Base-by-base conservation (phyloP, 2,329 filamentous ascomycete genomes). In the Myotisia sp. region DNA sequence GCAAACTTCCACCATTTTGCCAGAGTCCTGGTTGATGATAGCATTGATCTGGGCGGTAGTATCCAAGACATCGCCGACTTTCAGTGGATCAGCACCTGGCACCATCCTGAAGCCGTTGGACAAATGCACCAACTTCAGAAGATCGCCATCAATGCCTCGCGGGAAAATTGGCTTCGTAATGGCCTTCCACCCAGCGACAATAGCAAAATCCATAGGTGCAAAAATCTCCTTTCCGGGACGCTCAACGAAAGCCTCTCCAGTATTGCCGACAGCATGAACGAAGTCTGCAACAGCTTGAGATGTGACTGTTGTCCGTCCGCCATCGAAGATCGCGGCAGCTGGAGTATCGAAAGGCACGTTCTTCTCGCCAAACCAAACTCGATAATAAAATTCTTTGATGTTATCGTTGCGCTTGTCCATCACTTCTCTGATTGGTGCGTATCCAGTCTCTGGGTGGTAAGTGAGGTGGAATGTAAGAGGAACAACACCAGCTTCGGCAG, bases 1-100 rank as follows among this genome's bases (percentile, higher is more conserved):
- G 51, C 86, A 94, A n/a, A 98, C 87, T 61, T 98, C 92, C 12
- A 98, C 92, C 86, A 98, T 94, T 70, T 98, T 98, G 30, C 90
- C 90, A 40, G 90, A 85, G 9, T 93, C 85, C 58, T 98, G 86
- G 64, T 95, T 98, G 65, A 98, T 79, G 50, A 98, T 85, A 10
- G 90, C 85, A 49, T 98, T 95, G 64, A 98, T 82, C 56, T 92
- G 85, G 27, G 90, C 90, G 36, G 83, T 92, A 3, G 90, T 95
- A 42, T 84, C 77, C 13, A 98, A 73, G 42, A 86, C 74, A 54
- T 98, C 90, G 19, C 85, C 90, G 64, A 92, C 93, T 71, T 93
- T 92, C 41, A 98, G 64, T 10, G 90, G 87, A 54, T 93, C 77
- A 1, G 87, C 90, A 37, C 92, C 90, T 19, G 90, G 86, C 45